Evolutionary conservation across 2,329 filamentous ascomycete species (phyloP).

Genomic region (Fusarium albidum): DNA sequence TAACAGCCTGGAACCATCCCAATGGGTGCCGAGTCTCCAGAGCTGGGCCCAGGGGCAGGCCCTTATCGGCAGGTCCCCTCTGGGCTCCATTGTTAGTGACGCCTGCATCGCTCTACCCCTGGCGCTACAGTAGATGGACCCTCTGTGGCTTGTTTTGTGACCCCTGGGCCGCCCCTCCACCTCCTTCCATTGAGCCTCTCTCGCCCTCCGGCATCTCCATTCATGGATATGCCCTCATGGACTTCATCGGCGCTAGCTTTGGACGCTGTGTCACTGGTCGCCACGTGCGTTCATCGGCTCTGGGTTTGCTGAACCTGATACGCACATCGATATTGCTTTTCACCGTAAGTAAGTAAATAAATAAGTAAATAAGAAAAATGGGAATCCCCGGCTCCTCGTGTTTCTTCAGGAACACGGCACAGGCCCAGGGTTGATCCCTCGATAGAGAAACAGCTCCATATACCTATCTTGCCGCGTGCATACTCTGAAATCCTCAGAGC

Average conservation of each 20-base stretch:
- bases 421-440: conserved; percentile 7
- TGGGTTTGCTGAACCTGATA: conserved; percentile 28
- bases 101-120: conserved; percentile 26
- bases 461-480: conserved; percentile 15
- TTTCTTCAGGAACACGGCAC: conserved; percentile 1
- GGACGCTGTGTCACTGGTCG: conserved; percentile 10
- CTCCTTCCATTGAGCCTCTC: conserved; percentile 2
- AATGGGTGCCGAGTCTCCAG: conserved; percentile 10
- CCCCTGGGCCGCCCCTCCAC: conserved; percentile 5
- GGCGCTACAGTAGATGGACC: conserved; percentile 18
- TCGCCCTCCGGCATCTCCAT: conserved; percentile 3
- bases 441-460: conserved; percentile 7
- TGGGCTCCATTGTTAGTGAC: conserved; percentile 6
- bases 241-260: conserved; percentile 17
- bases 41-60: conserved; percentile 7
- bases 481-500: neutral
- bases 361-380: neutral
- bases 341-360: too few species aligned
- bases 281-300: conserved; percentile 16
- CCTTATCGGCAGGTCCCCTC: neutral
- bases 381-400: conserved; percentile 2
- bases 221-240: too few species aligned
- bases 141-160: neutral
- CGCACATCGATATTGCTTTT: conserved; percentile 1
- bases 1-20: conserved; percentile 17